Evolutionary conservation across 192 early-diverging fungal species (phyloP).

Genomic region (Coemansia reversa): DNA sequence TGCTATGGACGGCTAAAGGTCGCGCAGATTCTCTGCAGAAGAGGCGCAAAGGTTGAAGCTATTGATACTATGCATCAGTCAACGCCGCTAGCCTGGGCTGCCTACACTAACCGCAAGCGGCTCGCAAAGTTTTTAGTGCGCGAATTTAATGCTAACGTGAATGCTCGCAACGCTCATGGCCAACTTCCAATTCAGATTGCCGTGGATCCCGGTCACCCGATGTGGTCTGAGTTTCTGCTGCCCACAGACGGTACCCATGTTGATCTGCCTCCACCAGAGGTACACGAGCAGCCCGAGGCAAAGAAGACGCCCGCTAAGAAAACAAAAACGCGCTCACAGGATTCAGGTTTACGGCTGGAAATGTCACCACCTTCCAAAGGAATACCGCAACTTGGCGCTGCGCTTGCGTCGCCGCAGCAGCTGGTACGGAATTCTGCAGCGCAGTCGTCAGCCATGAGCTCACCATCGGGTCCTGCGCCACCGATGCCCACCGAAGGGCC

Average conservation of each 20-base stretch:
- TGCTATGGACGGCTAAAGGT: constrained; percentile 76
- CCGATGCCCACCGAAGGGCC: constrained; percentile 12
- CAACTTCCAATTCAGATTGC: constrained; percentile 82
- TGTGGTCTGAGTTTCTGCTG: constrained; percentile 52
- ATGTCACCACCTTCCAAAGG: not conserved
- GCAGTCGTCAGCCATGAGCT: not conserved
- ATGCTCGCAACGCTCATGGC: constrained; percentile 72
- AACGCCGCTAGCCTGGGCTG: constrained; percentile 88
- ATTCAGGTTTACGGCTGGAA: not conserved
- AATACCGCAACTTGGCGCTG: not conserved
- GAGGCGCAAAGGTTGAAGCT: constrained; percentile 76
- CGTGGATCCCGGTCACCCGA: constrained; percentile 57
- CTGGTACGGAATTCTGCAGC: not conserved
- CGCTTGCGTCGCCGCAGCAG: constrained; percentile 1
- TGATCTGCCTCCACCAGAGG: constrained; percentile 38
- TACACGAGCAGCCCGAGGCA: constrained; percentile 12
- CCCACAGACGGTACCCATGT: constrained; percentile 48
- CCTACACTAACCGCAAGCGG: constrained; percentile 72
- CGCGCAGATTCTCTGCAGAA: constrained; percentile 64
- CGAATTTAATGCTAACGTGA: constrained; percentile 70
- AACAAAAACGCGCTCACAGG: constrained; percentile 12
- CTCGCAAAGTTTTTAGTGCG: constrained; percentile 72
- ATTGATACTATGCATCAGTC: constrained; percentile 83
- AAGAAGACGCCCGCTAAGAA: constrained; percentile 27
- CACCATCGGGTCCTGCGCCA: constrained; percentile 1